These are phyloP conservation scores for Cystobasidium tubakii DNA, from an alignment of 768 basidiomycete genomes.

Conservation along the genomic window DNA sequence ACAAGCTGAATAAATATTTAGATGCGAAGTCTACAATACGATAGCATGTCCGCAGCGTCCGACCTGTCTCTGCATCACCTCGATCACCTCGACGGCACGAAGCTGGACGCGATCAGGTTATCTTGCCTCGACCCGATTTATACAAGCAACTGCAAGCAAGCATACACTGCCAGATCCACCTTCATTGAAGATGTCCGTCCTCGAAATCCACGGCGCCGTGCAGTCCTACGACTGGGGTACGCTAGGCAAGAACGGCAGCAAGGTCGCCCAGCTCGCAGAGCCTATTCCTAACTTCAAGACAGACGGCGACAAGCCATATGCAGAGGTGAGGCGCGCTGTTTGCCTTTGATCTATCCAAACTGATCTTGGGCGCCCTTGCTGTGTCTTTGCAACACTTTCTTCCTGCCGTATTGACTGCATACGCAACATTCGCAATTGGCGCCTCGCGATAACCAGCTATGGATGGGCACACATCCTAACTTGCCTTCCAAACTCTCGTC, in stretches of 20 bases:
- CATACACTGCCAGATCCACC: neutral
- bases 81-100: no score
- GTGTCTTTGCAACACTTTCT: neutral
- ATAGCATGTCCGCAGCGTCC: no score
- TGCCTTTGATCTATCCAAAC: neutral
- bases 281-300: constrained; percentile 63
- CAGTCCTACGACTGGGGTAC: constrained; percentile 97
- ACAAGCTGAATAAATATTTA: no score
- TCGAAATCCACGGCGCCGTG: constrained; percentile 73
- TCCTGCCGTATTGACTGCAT: neutral
- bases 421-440: neutral
- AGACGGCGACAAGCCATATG: constrained; percentile 72
- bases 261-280: constrained; percentile 77
- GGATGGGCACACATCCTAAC: constrained; percentile 96
- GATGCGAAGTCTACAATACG: no score
- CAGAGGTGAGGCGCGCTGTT: constrained; percentile 63
- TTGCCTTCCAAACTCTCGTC: constrained; percentile 58
- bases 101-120: no score
- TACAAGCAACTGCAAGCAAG: neutral
- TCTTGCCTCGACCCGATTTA: no score
- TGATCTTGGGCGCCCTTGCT: neutral
- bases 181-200: constrained; percentile 51
- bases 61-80: no score
- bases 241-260: constrained; percentile 63
- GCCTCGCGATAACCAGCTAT: constrained; percentile 59